Evolutionary conservation across 2,329 filamentous ascomycete genomes (phyloP), one percentile per base, ranked within the genome.

Genomic region (Sporothrix protearum): DNA sequence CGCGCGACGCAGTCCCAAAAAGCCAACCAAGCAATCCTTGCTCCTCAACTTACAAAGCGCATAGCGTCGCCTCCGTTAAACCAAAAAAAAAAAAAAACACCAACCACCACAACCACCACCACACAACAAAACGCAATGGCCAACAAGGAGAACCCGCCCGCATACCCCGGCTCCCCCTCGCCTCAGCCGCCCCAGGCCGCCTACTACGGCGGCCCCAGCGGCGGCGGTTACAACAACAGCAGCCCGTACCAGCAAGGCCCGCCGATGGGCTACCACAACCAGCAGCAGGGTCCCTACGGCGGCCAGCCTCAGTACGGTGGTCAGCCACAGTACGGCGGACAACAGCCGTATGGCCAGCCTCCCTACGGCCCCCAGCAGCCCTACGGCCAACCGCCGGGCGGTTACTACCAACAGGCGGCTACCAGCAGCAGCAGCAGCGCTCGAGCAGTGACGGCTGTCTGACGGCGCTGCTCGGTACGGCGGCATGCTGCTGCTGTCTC

Each of bases 401-500:
- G 73, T 28, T 72, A 74, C 55, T 81, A 83, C 71, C 73, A 75
- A 30, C 76, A 63, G 36, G 73, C 33, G 71, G 73, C 30, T 81
- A 83, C 71, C 73, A 78, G 67, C 76, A 74, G 78, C 79, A 63
- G 77, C 67, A 45, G 64, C n/a, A 68, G 70, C 19, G 61, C 39
- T 64, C 63, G 22, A 55, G 68, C 49, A 72, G 73, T 25, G 73
- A 71, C 19, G 78, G 80, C 16, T 80, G 79, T 70, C 75, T 86
- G 55, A 82, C 82, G 45, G 84, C 83, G 55, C 77, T 87, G 69
- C 75, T 87, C 19, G 86, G 84, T 19, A 81, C 81, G 74, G 76
- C 86, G 73, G 86, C 86, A 1, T 88, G 86, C 78, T 88, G 86
- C 77, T 88, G 86, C 79, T 88, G 86, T 76, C 77, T 88, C 76